phyloP scores from a whole-genome alignment of 208 protist species.

The Zelonia costaricensis region DNA sequence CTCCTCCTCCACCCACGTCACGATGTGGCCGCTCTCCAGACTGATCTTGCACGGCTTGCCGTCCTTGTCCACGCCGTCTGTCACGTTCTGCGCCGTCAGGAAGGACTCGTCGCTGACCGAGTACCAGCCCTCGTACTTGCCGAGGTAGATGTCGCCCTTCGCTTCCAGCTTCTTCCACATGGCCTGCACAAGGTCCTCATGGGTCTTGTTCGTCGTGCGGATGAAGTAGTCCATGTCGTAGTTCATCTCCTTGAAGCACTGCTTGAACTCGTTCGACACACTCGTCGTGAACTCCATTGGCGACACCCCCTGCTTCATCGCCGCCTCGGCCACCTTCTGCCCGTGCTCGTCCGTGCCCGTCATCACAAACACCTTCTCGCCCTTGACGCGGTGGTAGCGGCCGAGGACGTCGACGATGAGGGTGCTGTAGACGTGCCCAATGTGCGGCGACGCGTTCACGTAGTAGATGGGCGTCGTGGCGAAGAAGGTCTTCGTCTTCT shows the following conservation, averaged over 20 bases:
- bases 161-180: slow-evolving; percentile 92
- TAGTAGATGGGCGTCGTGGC: slow-evolving; percentile 93
- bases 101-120: slow-evolving; percentile 98
- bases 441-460: slow-evolving; percentile 91
- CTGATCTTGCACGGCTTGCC: slow-evolving; percentile 93
- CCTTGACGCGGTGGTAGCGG: slow-evolving; percentile 87
- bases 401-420: slow-evolving; percentile 90
- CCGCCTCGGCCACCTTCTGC: slow-evolving; percentile 96
- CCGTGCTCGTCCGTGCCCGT: slow-evolving; percentile 99
- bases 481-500: slow-evolving; percentile 80
- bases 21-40: slow-evolving; percentile 88
- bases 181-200: slow-evolving; percentile 72
- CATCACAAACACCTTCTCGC: slow-evolving; percentile 90
- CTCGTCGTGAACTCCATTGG: slow-evolving; percentile 93
- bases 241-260: slow-evolving; percentile 88
- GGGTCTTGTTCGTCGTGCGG: slow-evolving; percentile 94
- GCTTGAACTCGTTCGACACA: slow-evolving; percentile 89
- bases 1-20: slow-evolving; percentile 96
- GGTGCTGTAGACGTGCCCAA: slow-evolving; percentile 92
- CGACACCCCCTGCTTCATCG: slow-evolving; percentile 58
- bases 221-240: slow-evolving; percentile 96
- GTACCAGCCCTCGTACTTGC: slow-evolving; percentile 99
- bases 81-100: slow-evolving; percentile 78
- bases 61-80: slow-evolving; percentile 87
- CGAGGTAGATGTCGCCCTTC: slow-evolving; percentile 97